These are phyloP conservation scores for Lodderomyces margitis DNA, from an alignment of 1,139 yeast genomes.

Conservation along the genomic window DNA sequence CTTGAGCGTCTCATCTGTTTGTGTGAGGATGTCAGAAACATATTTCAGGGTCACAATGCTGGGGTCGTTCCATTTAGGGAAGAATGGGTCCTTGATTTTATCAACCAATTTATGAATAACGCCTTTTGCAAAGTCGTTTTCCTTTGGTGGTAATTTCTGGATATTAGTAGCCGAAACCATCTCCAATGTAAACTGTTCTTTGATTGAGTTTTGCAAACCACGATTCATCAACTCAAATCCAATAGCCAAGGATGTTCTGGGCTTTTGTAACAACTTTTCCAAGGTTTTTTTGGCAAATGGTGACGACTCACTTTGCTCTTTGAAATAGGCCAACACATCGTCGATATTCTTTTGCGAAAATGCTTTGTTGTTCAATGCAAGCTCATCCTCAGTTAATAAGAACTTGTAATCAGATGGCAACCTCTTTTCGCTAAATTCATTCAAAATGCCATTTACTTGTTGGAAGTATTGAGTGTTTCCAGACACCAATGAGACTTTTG, in stretches of 20 bases:
- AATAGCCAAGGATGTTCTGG: slow-evolving; percentile 77
- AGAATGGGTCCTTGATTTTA: slow-evolving; percentile 53
- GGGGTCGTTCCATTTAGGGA: slow-evolving; percentile 49
- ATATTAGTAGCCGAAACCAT: slow-evolving; percentile 75
- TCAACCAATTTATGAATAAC: slow-evolving; percentile 69
- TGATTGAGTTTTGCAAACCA: slow-evolving; percentile 59
- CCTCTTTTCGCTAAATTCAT: slow-evolving; percentile 68
- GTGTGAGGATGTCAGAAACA: slow-evolving; percentile 20
- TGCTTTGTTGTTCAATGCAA: slow-evolving; percentile 64
- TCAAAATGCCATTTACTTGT: slow-evolving; percentile 68
- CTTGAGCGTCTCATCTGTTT: slow-evolving; percentile 29
- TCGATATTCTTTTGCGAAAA: slow-evolving; percentile 62
- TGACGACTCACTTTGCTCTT: slow-evolving; percentile 45
- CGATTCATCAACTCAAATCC: slow-evolving; percentile 68
- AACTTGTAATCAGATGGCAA: slow-evolving; percentile 66
- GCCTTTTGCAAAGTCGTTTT: slow-evolving; percentile 70
- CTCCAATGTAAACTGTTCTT: slow-evolving; percentile 70
- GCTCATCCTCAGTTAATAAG: slow-evolving; percentile 54
- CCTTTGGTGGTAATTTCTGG: slow-evolving; percentile 54
- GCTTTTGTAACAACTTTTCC: slow-evolving; percentile 56
- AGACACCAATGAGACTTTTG: slow-evolving; percentile 20
- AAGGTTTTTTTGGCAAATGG: slow-evolving; percentile 66
- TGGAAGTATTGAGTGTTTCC: slow-evolving; percentile 40
- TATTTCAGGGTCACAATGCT: slow-evolving; percentile 21
- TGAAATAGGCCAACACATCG: slow-evolving; percentile 56